Base-by-base conservation (phyloP, 2,329 filamentous ascomycete genomes). In the Aureobasidium sp. region DNA sequence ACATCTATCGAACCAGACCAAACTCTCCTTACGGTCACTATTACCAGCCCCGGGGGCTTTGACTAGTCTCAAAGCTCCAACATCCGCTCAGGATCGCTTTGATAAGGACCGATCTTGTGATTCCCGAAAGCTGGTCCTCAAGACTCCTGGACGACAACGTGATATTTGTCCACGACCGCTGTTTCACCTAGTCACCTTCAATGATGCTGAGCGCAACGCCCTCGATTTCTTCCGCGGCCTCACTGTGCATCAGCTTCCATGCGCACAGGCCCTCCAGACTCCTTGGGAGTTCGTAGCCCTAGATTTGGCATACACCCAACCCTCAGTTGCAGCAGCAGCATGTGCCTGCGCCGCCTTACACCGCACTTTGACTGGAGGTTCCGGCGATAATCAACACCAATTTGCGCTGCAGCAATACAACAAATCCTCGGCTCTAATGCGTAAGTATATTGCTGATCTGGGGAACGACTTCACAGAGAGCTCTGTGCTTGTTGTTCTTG, bases 331-430 rank as follows among this genome's bases (percentile, higher is more conserved):
- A n/a, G 53, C 53, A 1, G 53, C 53, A 42, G 53, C 53, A 2
- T 55, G 31, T 25, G 53, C 53, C 8, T 55, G 53, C 9, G 53
- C 53, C 15, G 53, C 33, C n/a, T 13, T 55, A 18, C 53, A 55
- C 29, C 53, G 53, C 16, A n/a, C 53, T 23, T 2, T 27, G 6
- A 55, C 53, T 7, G 53, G 38, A 5, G 25, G 9, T 4, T 20
- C 23, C 4, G 53, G 29, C 29, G 18, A 42, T 10, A 23, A 55
- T n/a, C 53, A 42, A 18, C 10, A 33, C 20, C 53, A 55, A 18
- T 42, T 55, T 29, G 53, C 53, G 9, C 10, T 55, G n/a, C 53
- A 55, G 53, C 53, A 55, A 29, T 55, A 55, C n/a, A 55, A 55
- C 23, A 55, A 42, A 27, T 55, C 53, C n/a, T 55, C 36, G n/a